phyloP scores from a whole-genome alignment of 2,329 filamentous ascomycete genomes.

The Apiospora hydei region DNA sequence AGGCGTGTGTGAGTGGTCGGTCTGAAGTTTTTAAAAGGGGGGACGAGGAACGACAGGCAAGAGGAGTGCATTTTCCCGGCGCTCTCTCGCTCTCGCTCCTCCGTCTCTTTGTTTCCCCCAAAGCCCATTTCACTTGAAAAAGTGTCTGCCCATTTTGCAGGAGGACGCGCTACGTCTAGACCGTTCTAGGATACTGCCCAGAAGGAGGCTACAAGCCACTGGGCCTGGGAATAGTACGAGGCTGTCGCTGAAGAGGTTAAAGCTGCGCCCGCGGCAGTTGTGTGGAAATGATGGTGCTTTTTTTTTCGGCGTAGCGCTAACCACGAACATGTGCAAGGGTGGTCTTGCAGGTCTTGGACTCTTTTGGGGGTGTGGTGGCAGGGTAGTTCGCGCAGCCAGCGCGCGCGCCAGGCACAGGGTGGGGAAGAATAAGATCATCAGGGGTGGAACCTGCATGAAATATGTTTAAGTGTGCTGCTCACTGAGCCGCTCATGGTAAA shows the following conservation, averaged over 20 bases:
- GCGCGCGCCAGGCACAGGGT: no score
- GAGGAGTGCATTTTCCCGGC: background rate
- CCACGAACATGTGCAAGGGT: slow-evolving; percentile 13
- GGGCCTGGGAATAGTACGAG: slow-evolving; percentile 15
- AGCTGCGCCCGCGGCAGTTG: slow-evolving; percentile 20
- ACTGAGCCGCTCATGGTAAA: background rate
- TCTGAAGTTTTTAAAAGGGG: slow-evolving; percentile 13
- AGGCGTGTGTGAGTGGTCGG: background rate
- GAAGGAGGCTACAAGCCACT: slow-evolving; percentile 18
- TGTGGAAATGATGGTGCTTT: slow-evolving; percentile 24
- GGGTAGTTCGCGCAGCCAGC: background rate
- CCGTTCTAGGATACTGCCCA: slow-evolving; percentile 5
- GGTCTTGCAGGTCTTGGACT: background rate
- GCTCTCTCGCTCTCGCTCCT: background rate
- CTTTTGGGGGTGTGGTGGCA: background rate
- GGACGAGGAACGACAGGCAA: slow-evolving; percentile 2
- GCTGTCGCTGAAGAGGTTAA: slow-evolving; percentile 16
- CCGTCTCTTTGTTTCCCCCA: background rate
- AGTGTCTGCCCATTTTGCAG: background rate
- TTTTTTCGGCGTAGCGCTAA: slow-evolving; percentile 19
- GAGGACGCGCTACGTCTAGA: background rate
- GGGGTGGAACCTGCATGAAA: slow-evolving; percentile 18
- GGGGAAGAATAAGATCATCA: background rate
- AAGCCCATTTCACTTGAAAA: slow-evolving; percentile 9
- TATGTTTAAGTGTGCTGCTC: background rate